Evolutionary conservation across 306 rosid genomes (phyloP), one percentile per base, ranked within the genome.

Genomic region (Quercus suber): DNA sequence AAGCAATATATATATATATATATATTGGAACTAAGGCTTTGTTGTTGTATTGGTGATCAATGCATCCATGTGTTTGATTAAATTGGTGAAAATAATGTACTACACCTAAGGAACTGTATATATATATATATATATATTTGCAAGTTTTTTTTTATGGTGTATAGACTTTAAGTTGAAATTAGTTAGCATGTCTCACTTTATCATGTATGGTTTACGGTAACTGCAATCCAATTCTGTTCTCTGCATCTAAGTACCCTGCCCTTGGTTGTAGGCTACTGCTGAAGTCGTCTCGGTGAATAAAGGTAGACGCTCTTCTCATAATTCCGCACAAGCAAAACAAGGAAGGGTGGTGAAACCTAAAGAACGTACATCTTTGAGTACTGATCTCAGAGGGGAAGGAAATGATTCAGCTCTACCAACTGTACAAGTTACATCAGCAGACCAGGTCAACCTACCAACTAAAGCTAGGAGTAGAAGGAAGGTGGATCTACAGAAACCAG

Each of bases 271-370:
- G 97, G 87, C 81, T 79, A 78, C 78, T 73, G 90, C 87, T 35
- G 89, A 89, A 86, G 86, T 73, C 73, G 91, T 85, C 77, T 82
- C 86, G 56, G 55, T 75, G 73, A 85, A 61, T 81, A 92, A 91
- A 85, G 93, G 95, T 65, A 91, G 90, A 83, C 90, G 90, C 25
- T 83, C 94, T 53, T 87, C 96, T 83, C 82, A 88, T 73, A 72
- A 55, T 78, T 55, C 89, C 45, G 70, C 84, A n/a, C 88, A 79
- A 69, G 80, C 86, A 74, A 91, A 87, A 75, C 87, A 76, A 61
- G 80, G 85, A 49, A 91, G 91, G 79, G 31, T 71, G 82, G 73
- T 70, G 69, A 90, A 86, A 77, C 74, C 90, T 70, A 76, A 81
- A 33, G 91, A 81, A 78, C 79, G 77, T 71, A 61, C 78, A 71